Evolutionary conservation across 2,329 filamentous ascomycete genomes (phyloP).

Genomic region (Sporothrix sp.): DNA sequence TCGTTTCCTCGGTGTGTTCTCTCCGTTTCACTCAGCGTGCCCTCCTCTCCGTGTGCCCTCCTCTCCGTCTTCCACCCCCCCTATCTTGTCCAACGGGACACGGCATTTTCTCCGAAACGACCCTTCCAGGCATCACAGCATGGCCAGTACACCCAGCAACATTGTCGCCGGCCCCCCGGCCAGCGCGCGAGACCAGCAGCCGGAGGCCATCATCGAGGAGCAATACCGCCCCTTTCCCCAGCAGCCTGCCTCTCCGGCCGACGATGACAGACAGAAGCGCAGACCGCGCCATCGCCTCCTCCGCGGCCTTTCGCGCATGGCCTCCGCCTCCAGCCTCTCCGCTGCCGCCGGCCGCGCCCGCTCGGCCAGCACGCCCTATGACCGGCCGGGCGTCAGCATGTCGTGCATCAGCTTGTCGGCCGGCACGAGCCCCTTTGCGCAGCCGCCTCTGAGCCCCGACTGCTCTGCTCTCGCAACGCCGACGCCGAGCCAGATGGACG

Average conservation of each 20-base stretch:
- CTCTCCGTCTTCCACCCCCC: neutral
- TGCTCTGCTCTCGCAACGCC: slow-evolving; percentile 12
- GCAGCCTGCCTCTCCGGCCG: slow-evolving; percentile 10
- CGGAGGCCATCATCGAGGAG: slow-evolving; percentile 13
- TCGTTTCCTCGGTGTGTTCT: neutral
- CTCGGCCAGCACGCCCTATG: slow-evolving; percentile 60
- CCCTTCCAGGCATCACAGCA: neutral
- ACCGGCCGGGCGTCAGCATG: slow-evolving; percentile 36
- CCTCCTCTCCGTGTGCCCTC: neutral
- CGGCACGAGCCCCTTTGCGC: slow-evolving; percentile 32
- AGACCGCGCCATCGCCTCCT: slow-evolving; percentile 59
- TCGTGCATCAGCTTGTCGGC: slow-evolving; percentile 46
- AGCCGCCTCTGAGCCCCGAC: slow-evolving; percentile 23
- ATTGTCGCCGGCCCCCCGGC: no score
- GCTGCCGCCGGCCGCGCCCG: slow-evolving; percentile 52
- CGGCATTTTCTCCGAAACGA: neutral
- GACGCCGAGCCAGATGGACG: no score
- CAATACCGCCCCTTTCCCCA: slow-evolving; percentile 6
- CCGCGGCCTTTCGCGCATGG: slow-evolving; percentile 67
- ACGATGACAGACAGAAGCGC: slow-evolving; percentile 17
- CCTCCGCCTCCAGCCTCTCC: slow-evolving; percentile 69
- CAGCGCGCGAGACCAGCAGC: slow-evolving; percentile 14
- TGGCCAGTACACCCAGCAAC: neutral
- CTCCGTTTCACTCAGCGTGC: neutral
- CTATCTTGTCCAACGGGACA: neutral